These are phyloP conservation scores for Pseudogymnoascus sp. DNA, from an alignment of 2,329 filamentous ascomycete genomes.

Conservation along the genomic window DNA sequence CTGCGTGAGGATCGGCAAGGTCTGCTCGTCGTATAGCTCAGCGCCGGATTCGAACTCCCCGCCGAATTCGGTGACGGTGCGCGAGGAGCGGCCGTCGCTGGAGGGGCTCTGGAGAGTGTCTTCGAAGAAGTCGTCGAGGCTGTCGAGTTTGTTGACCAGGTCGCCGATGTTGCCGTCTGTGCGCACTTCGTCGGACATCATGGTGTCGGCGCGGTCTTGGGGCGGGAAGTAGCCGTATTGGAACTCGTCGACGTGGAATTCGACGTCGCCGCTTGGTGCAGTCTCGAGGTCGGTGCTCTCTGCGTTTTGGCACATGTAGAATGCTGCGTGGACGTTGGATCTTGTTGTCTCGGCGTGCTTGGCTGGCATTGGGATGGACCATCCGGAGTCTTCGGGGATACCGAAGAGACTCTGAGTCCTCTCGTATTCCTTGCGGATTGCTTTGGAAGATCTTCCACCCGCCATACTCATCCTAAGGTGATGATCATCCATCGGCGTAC, in stretches of 20 bases:
- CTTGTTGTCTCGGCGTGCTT: slow-evolving; percentile 80
- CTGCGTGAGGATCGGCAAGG: slow-evolving; percentile 79
- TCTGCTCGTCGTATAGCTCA: slow-evolving; percentile 86
- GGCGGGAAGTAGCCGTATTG: slow-evolving; percentile 55
- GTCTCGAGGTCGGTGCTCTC: slow-evolving; percentile 50
- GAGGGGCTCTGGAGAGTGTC: slow-evolving; percentile 49
- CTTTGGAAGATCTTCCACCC: slow-evolving; percentile 65
- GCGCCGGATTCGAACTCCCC: slow-evolving; percentile 66
- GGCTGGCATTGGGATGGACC: slow-evolving; percentile 90
- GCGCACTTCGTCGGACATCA: slow-evolving; percentile 70
- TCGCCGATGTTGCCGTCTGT: slow-evolving; percentile 71
- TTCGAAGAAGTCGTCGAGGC: slow-evolving; percentile 75
- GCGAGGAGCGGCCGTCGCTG: slow-evolving; percentile 52
- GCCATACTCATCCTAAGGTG: slow-evolving; percentile 98
- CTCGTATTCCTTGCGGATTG: slow-evolving; percentile 88
- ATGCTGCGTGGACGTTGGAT: slow-evolving; percentile 89
- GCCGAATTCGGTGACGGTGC: slow-evolving; percentile 56
- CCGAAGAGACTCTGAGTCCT: slow-evolving; percentile 91
- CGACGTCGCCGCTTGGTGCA: slow-evolving; percentile 70
- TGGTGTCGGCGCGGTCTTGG: slow-evolving; percentile 59
- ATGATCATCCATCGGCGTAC: slow-evolving; percentile 85
- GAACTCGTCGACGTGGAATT: slow-evolving; percentile 87
- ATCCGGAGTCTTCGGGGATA: slow-evolving; percentile 89
- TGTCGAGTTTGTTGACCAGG: slow-evolving; percentile 70
- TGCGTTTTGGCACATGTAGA: slow-evolving; percentile 79